These are phyloP conservation scores for Phlebiopsis gigantea DNA, from an alignment of 768 basidiomycete species.

Conservation along the genomic window DNA sequence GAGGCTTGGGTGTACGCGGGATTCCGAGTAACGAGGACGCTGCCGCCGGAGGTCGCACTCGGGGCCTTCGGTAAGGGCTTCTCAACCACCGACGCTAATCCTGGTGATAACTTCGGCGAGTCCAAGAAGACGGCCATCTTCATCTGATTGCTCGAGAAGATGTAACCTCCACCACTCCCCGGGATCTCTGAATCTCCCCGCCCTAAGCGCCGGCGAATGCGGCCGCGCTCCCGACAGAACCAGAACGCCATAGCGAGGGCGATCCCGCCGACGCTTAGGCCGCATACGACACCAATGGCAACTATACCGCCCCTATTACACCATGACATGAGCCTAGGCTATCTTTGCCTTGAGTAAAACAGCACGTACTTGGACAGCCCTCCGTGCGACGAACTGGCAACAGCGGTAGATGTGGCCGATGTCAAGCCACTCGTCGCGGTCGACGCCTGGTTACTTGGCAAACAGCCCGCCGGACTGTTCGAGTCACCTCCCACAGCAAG, in stretches of 20 bases:
- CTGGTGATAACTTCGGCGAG: neutral
- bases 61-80: conserved; percentile 1
- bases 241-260: conserved; percentile 39
- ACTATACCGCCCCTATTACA: conserved; percentile 38
- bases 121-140: neutral
- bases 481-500: conserved; percentile 32
- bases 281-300: conserved; percentile 33
- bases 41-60: neutral
- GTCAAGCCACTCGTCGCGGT: neutral
- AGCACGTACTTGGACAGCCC: conserved; percentile 15
- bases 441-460: conserved; percentile 11
- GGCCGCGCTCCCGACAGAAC: conserved; percentile 33
- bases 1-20: neutral
- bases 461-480: conserved; percentile 22
- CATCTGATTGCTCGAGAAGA: neutral
- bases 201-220: conserved; percentile 22
- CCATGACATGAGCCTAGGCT: neutral
- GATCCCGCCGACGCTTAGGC: conserved; percentile 36
- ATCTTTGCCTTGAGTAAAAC: neutral
- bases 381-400: conserved; percentile 3
- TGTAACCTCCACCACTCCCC: neutral
- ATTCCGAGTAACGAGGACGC: neutral
- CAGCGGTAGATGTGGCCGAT: conserved; percentile 17
- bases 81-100: neutral
- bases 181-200: neutral